Percentiles rank a stretch among this genome's conserved stretches.
Conservation (phyloP, 768 basidiomycete species). For the Amanita pallidorosea region DNA sequence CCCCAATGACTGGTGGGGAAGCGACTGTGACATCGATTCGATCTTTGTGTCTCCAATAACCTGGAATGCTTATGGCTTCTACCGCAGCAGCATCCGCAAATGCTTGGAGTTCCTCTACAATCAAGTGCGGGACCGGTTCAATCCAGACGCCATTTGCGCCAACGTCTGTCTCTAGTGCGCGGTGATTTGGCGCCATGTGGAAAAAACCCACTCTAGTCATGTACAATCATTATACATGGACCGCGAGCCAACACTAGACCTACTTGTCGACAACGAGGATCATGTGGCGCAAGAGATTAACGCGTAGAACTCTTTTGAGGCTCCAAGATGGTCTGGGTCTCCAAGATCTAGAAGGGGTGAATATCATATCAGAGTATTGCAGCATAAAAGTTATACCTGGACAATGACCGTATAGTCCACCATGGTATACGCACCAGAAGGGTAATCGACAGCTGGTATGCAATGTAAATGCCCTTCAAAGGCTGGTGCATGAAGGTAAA, state of each 20-base stretch:
- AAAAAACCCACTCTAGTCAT: background rate
- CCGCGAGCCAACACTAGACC: background rate
- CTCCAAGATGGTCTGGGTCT: slow-evolving; percentile 38
- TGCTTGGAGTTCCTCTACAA: slow-evolving; percentile 30
- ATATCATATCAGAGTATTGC: background rate
- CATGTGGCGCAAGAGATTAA: background rate
- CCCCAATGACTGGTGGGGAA: slow-evolving; percentile 30
- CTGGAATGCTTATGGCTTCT: slow-evolving; percentile 33
- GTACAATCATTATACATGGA: no score
- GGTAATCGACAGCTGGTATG: slow-evolving; percentile 28
- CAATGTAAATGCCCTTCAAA: slow-evolving; percentile 35
- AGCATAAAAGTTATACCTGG: slow-evolving; percentile 16
- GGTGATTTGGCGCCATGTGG: slow-evolving; percentile 19
- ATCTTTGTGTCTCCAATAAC: slow-evolving; percentile 45
- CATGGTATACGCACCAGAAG: slow-evolving; percentile 34
- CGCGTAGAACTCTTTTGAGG: slow-evolving; percentile 18
- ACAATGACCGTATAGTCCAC: slow-evolving; percentile 32
- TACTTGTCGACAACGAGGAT: background rate
- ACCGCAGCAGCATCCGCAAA: slow-evolving; percentile 32
- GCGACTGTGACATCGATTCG: slow-evolving; percentile 23
- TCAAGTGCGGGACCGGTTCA: slow-evolving; percentile 26
- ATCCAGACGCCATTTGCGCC: slow-evolving; percentile 40
- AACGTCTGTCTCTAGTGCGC: slow-evolving; percentile 26
- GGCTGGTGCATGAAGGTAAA: slow-evolving; percentile 32
- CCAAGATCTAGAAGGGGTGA: slow-evolving; percentile 18